These are phyloP conservation scores for Angophora floribunda DNA, from an alignment of 345 rosid species.

Conservation along the genomic window DNA sequence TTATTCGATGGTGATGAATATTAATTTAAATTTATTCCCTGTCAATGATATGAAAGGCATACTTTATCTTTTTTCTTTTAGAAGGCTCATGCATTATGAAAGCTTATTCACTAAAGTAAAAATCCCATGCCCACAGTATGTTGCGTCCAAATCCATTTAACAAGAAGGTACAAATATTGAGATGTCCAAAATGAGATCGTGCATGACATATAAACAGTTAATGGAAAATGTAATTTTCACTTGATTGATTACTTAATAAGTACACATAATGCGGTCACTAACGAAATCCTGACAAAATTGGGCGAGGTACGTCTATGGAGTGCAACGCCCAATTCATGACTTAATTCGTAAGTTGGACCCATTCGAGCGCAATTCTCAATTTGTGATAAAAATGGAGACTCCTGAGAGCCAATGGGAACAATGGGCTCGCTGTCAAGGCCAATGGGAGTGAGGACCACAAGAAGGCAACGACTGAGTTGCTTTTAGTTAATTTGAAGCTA, in stretches of 20 bases:
- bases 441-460: not conserved
- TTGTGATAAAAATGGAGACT: not conserved
- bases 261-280: too few relatives aligned
- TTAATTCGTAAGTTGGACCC: too few relatives aligned
- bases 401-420: not conserved
- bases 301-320: too few relatives aligned
- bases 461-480: not conserved
- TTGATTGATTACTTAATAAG: not conserved
- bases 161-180: accelerated
- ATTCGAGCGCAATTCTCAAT: too few relatives aligned
- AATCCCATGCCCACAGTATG: not conserved
- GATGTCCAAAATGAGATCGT: not conserved
- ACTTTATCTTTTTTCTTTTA: too few relatives aligned
- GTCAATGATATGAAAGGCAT: not conserved
- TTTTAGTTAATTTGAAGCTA: not conserved
- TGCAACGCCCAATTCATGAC: too few relatives aligned
- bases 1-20: not conserved
- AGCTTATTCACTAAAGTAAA: not conserved
- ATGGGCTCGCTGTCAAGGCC: not conserved
- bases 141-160: not conserved
- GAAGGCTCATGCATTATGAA: not conserved
- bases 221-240: too few relatives aligned
- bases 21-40: too few relatives aligned
- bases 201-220: too few relatives aligned
- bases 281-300: too few relatives aligned